Evolutionary conservation across 257 asterid species (phyloP).

Genomic region (Vinca minor): DNA sequence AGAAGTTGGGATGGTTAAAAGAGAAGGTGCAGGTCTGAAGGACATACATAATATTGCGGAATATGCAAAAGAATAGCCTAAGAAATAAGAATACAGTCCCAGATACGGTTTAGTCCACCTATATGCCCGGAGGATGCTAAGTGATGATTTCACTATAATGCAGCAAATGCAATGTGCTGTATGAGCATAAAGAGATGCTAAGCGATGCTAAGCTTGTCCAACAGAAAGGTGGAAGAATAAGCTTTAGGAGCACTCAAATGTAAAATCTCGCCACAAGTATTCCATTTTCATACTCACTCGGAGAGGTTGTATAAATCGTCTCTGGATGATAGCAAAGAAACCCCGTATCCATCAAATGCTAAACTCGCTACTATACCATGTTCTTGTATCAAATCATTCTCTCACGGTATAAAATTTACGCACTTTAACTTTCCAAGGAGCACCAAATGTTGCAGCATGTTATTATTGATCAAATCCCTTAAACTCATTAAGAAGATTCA

Average conservation of each 20-base stretch:
- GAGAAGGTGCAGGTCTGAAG: background rate
- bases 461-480: background rate
- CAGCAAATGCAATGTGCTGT: too few relatives aligned
- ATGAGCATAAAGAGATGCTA: too few relatives aligned
- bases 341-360: background rate
- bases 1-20: background rate
- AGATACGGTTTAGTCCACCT: background rate
- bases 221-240: background rate
- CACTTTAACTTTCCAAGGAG: background rate
- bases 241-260: background rate
- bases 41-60: background rate
- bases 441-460: background rate
- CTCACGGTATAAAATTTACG: too few relatives aligned
- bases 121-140: background rate
- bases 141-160: too few relatives aligned
- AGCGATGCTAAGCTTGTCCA: background rate
- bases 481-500: background rate
- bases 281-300: background rate
- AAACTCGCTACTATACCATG: background rate
- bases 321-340: background rate
- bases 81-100: background rate
- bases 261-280: background rate
- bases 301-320: background rate
- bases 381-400: too few relatives aligned
- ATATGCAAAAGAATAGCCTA: conserved; percentile 4